These are phyloP conservation scores for Lentinus brumalis DNA, from an alignment of 768 basidiomycete species.

Conservation along the genomic window DNA sequence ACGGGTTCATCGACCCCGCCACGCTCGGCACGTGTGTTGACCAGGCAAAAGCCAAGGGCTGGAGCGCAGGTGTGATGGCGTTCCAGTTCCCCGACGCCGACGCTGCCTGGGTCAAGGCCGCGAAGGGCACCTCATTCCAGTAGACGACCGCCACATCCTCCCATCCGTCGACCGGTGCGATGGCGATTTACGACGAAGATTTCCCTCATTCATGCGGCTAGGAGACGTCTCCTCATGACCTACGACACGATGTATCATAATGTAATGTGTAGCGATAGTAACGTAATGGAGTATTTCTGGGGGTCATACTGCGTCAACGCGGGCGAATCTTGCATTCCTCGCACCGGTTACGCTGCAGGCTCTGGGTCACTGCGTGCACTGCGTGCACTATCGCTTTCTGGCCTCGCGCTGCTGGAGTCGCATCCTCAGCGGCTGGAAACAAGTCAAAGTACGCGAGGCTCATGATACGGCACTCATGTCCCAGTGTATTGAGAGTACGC, in stretches of 20 bases:
- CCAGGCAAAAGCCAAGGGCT: slow-evolving; percentile 37
- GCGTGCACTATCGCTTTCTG: background rate
- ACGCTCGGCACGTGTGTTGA: slow-evolving; percentile 34
- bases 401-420: background rate
- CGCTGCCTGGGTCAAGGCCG: slow-evolving; percentile 17
- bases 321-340: background rate
- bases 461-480: no score
- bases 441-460: no score
- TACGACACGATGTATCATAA: background rate
- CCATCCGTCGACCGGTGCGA: background rate
- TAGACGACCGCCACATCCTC: background rate
- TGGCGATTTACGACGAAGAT: background rate
- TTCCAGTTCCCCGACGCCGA: slow-evolving; percentile 18
- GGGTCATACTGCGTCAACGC: background rate
- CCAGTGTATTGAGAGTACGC: no score
- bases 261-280: background rate
- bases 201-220: background rate
- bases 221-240: background rate
- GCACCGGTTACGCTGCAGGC: background rate
- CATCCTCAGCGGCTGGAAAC: background rate
- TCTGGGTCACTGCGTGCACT: background rate
- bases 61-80: slow-evolving; percentile 44
- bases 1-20: slow-evolving; percentile 35
- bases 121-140: slow-evolving; percentile 12
- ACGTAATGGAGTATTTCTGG: background rate